These are phyloP conservation scores for Mortierella sp. DNA, from an alignment of 371 early-diverging fungal genomes.

Conservation along the genomic window DNA sequence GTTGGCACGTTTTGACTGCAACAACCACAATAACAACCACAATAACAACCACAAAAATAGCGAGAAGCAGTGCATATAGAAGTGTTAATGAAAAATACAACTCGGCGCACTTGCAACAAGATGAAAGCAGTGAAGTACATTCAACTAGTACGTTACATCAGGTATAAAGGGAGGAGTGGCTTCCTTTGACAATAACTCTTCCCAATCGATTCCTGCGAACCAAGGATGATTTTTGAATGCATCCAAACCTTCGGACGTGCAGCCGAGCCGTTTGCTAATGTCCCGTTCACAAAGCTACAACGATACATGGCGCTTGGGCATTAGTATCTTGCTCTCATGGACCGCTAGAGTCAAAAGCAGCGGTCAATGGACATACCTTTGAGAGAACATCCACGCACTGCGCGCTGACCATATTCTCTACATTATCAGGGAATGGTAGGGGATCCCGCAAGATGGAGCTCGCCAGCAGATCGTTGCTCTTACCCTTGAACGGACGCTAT, in stretches of 20 bases:
- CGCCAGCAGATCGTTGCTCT: slow-evolving; percentile 81
- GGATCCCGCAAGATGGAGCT: slow-evolving; percentile 70
- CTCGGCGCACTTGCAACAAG: too few relatives aligned
- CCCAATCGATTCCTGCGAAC: slow-evolving; percentile 70
- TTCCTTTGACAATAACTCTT: slow-evolving; percentile 63
- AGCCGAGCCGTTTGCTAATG: slow-evolving; percentile 68
- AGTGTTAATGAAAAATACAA: too few relatives aligned
- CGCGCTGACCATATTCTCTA: slow-evolving; percentile 56
- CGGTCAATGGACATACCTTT: slow-evolving; percentile 52
- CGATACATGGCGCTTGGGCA: not conserved
- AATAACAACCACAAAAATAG: too few relatives aligned
- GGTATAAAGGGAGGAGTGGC: slow-evolving; percentile 73
- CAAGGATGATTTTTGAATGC: slow-evolving; percentile 72
- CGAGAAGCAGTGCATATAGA: too few relatives aligned
- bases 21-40: too few relatives aligned
- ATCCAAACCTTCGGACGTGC: slow-evolving; percentile 62
- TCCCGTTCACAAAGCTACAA: slow-evolving; percentile 70
- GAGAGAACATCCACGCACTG: slow-evolving; percentile 68
- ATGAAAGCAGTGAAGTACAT: too few relatives aligned
- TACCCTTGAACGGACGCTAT: slow-evolving; percentile 86
- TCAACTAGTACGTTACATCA: slow-evolving; percentile 52
- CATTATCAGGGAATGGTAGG: slow-evolving; percentile 70
- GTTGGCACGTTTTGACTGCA: slow-evolving; percentile 73
- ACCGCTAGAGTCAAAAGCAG: not conserved
- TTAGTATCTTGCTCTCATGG: not conserved